Evolutionary conservation across 495 filamentous ascomycete genomes (phyloP), one percentile per base, ranked within the genome.

Genomic region (Penicillium angulare): DNA sequence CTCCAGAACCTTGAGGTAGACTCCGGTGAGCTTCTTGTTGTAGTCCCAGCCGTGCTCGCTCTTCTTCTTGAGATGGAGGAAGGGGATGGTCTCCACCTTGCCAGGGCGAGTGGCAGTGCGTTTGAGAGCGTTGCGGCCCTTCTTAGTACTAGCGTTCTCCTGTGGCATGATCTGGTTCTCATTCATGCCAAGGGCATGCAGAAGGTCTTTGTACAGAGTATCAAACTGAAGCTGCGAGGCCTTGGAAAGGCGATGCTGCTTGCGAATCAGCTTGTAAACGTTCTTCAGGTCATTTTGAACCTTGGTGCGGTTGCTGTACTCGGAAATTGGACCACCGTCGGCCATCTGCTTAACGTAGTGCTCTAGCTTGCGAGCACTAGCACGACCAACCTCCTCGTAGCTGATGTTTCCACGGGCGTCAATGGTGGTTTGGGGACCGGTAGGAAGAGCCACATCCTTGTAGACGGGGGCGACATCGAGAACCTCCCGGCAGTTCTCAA

Each of bases 261-360:
- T 88, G 62, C 90, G 90, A 65, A 97, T 97, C 54, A 98, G 81
- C 77, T 96, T 96, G 78, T 97, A 96, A 59, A 98, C 92, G 47
- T 86, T 86, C 67, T 85, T 83, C 21, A 98, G 80, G 66, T 97
- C 92, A 60, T 92, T 93, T 69, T 97, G 92, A 18, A 98, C 95
- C 76, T 97, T 98, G 29, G 89, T 92, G 10, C 93, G 86, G 74
- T 96, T 98, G 65, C 93, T 93, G 68, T 98, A 98, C 67, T 98
- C 93, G 16, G 91, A 96, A 49, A 98, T 91, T 65, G 96, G 96
- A 53, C 93, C 93, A 21, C 93, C 93, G 53, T 96, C 92, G 1
- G 93, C 93, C 93, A 99, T 97, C 66, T 99, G 92, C 61, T 86
- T 88, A 23, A 99, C 93, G 59, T 99, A 99, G 66, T 97, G 92